A percentile compares a stretch with the other conserved stretches of the same genome.
phyloP scores from a whole-genome alignment of 2,329 filamentous ascomycete genomes.

The Fusarium robinianum region DNA sequence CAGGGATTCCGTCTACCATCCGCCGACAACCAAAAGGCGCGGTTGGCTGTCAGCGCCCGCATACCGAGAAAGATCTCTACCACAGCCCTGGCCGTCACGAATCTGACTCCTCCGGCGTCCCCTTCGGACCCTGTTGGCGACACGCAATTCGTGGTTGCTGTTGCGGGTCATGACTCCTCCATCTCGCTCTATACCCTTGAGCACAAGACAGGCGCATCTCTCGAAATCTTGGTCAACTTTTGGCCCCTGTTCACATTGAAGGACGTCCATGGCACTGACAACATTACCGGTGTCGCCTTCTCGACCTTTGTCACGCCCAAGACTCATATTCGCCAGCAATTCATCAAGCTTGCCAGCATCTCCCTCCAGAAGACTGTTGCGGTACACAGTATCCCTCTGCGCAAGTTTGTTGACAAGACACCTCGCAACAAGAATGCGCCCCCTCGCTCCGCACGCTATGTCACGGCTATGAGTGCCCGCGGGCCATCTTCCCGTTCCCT shows the following conservation, averaged over 20 bases:
- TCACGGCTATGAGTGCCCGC: conserved; percentile 65
- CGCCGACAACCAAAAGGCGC: conserved; percentile 45
- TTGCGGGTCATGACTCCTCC: conserved; percentile 78
- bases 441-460: conserved; percentile 66
- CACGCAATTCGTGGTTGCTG: conserved; percentile 78
- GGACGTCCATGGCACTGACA: conserved; percentile 56
- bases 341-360: conserved; percentile 77
- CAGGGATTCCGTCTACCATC: conserved; percentile 60
- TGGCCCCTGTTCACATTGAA: conserved; percentile 58
- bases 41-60: conserved; percentile 56
- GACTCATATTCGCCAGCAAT: conserved; percentile 43
- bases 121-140: conserved; percentile 59
- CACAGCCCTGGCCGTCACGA: conserved; percentile 76
- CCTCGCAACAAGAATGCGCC: conserved; percentile 43
- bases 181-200: conserved; percentile 80
- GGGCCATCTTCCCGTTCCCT: conserved; percentile 56
- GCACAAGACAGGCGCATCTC: conserved; percentile 54
- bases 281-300: conserved; percentile 64
- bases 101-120: conserved; percentile 62
- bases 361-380: conserved; percentile 79
- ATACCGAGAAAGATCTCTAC: conserved; percentile 73
- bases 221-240: conserved; percentile 58
- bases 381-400: conserved; percentile 77
- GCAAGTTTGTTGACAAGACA: conserved; percentile 46
- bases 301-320: conserved; percentile 62